A percentile compares a stretch with the other conserved stretches of the same genome.
Evolutionary conservation across 768 basidiomycete genomes (phyloP).

Genomic region (Tubosaeta brunneosetosa): DNA sequence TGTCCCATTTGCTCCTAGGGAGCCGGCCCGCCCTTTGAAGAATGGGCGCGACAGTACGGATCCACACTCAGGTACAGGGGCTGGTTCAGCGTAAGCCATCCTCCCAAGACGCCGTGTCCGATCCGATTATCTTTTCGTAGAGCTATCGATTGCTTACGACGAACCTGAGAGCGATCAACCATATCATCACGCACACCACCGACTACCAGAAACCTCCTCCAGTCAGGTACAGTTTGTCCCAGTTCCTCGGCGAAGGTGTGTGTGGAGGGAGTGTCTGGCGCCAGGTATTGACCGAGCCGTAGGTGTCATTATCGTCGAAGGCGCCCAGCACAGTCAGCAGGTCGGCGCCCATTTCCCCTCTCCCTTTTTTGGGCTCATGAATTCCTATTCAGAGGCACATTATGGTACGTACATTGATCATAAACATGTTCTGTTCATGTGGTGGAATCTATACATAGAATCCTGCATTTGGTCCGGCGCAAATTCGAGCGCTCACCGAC

Average conservation of each 20-base stretch:
- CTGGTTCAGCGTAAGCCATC: neutral
- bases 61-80: neutral
- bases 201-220: neutral
- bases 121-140: neutral
- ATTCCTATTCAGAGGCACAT: neutral
- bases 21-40: neutral
- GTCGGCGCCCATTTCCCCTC: neutral
- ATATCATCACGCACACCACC: neutral
- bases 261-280: neutral
- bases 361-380: neutral
- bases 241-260: neutral
- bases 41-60: neutral
- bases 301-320: neutral
- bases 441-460: neutral
- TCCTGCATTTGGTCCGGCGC: neutral
- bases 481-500: neutral
- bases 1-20: neutral
- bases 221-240: neutral
- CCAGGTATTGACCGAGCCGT: neutral
- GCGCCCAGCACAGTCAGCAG: neutral
- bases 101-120: too few relatives aligned
- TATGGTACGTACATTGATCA: neutral
- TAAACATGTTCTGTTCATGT: neutral
- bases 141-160: neutral
- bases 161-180: neutral